Evolutionary conservation across 129 eudicot species (phyloP).

Genomic region (Flaveria bidentis): DNA sequence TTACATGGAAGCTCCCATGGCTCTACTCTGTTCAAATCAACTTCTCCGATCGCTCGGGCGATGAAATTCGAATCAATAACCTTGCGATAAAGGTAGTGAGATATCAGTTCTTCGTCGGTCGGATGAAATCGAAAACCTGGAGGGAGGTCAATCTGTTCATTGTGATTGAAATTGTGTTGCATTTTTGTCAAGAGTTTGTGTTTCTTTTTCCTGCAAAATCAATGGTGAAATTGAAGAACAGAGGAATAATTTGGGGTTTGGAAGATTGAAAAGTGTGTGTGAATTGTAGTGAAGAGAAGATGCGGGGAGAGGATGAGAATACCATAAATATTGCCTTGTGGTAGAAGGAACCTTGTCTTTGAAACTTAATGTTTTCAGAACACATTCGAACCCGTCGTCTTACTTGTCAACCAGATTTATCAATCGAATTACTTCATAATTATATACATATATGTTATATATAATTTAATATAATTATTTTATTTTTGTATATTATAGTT

Average conservation of each 20-base stretch:
- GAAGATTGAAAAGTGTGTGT: background rate
- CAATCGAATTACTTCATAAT: too few species aligned
- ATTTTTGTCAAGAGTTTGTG: constrained; percentile 1
- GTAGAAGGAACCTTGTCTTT: constrained; percentile 52
- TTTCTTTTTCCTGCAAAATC: background rate
- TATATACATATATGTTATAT: too few species aligned
- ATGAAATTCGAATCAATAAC: constrained; percentile 43
- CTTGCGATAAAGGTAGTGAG: constrained; percentile 68
- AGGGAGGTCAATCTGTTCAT: constrained; percentile 62
- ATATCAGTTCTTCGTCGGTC: constrained; percentile 78
- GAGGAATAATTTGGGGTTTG: constrained; percentile 15
- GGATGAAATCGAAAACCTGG: constrained; percentile 94
- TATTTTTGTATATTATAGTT: too few species aligned
- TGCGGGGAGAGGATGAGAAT: constrained; percentile 37
- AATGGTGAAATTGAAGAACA: constrained; percentile 5
- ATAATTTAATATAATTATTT: too few species aligned
- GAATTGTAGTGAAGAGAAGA: constrained; percentile 20
- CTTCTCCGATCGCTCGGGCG: constrained; percentile 74
- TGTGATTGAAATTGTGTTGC: constrained; percentile 22
- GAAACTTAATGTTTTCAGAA: too few species aligned
- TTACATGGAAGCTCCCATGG: constrained; percentile 97
- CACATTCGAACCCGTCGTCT: too few species aligned
- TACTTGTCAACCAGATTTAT: too few species aligned
- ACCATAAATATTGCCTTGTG: constrained; percentile 49
- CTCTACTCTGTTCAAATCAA: constrained; percentile 83